phyloP scores from a whole-genome alignment of 305 asterid species.

The Euphrasia arctica region DNA sequence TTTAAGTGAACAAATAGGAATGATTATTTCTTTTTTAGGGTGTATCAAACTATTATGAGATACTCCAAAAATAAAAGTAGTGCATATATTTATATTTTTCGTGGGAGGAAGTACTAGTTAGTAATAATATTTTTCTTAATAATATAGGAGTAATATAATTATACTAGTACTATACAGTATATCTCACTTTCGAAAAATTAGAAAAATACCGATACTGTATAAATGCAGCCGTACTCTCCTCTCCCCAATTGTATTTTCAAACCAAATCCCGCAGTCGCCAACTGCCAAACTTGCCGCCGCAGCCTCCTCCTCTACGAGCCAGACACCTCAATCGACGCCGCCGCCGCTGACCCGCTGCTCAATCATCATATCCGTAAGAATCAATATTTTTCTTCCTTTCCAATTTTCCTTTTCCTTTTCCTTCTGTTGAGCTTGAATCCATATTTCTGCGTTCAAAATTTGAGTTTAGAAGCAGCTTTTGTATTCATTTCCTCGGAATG shows the following conservation, averaged over 20 bases:
- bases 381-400: neutral
- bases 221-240: neutral
- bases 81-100: too few relatives aligned
- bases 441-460: neutral
- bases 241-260: neutral
- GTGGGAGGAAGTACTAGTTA: too few relatives aligned
- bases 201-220: neutral
- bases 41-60: too few relatives aligned
- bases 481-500: neutral
- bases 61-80: too few relatives aligned
- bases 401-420: neutral
- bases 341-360: neutral
- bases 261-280: neutral
- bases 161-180: too few relatives aligned
- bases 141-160: too few relatives aligned
- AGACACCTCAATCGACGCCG: slow-evolving; percentile 1
- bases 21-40: too few relatives aligned
- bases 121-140: too few relatives aligned
- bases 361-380: neutral
- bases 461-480: neutral
- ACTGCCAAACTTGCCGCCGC: neutral
- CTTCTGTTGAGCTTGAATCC: neutral
- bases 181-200: neutral
- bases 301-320: neutral
- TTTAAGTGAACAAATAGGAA: too few relatives aligned